phyloP scores from a whole-genome alignment of 2,329 filamentous ascomycete genomes.

The Aspergillus sp. region DNA sequence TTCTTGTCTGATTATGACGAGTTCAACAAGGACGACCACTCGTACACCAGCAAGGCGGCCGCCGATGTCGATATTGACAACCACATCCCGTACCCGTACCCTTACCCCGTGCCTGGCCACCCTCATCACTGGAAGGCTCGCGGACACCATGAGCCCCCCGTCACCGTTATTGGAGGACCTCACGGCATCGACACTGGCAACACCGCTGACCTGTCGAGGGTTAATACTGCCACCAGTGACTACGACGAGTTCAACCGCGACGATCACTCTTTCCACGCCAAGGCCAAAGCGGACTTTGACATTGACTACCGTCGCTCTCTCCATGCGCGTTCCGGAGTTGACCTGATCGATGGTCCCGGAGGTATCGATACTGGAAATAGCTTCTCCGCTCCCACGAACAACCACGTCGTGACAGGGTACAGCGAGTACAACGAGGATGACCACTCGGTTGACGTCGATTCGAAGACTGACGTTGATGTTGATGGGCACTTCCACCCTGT shows the following conservation, averaged over 20 bases:
- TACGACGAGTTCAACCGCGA: not conserved
- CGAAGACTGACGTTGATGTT: not conserved
- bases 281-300: not conserved
- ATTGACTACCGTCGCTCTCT: not conserved
- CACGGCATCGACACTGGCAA: slow-evolving; percentile 18
- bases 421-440: slow-evolving; percentile 2
- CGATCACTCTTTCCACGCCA: not conserved
- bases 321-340: not conserved
- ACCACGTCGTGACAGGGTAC: not conserved
- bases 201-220: slow-evolving; percentile 4
- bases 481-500: not conserved
- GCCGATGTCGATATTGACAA: too few species aligned
- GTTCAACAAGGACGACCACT: not conserved
- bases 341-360: not conserved
- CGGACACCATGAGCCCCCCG: not conserved
- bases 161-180: not conserved
- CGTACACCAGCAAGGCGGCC: not conserved
- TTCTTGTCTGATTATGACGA: not conserved
- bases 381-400: not conserved
- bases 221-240: slow-evolving; percentile 4
- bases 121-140: not conserved
- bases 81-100: too few species aligned
- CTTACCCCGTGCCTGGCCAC: too few species aligned
- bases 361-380: slow-evolving; percentile 7
- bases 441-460: slow-evolving; percentile 6